Evolutionary conservation across 495 filamentous ascomycete species (phyloP).

Genomic region (Tuber aestivum): DNA sequence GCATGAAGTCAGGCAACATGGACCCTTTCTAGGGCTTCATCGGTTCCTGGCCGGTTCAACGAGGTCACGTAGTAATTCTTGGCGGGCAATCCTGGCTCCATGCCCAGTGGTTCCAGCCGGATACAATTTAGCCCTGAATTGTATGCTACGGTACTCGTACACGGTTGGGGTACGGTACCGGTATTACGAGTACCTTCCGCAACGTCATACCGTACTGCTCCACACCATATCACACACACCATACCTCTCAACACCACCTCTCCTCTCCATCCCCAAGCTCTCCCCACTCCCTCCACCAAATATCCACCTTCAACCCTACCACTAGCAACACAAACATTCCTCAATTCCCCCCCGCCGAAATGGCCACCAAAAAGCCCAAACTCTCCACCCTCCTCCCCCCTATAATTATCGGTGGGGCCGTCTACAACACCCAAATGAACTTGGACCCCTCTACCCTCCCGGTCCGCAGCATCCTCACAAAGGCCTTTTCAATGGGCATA

Average conservation of each 20-base stretch:
- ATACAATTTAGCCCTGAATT: conserved; percentile 1
- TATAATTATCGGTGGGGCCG: conserved; percentile 87
- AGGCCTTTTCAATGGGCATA: conserved; percentile 67
- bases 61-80: not conserved
- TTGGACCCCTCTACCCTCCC: conserved; percentile 70
- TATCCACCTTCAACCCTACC: not conserved
- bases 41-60: not conserved
- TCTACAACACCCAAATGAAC: conserved; percentile 92
- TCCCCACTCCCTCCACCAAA: not conserved
- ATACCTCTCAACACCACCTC: not conserved
- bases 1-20: not conserved
- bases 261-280: not conserved
- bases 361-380: conserved; percentile 13
- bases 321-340: not conserved
- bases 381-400: conserved; percentile 60
- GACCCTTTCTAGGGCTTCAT: not conserved
- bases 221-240: not conserved
- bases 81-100: not conserved
- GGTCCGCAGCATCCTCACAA: conserved; percentile 67
- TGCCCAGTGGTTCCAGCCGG: not conserved
- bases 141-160: too few species aligned
- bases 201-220: not conserved
- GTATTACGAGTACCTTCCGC: not conserved
- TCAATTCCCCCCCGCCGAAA: conserved; percentile 10
- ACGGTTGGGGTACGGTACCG: not conserved